A percentile compares a stretch with the other conserved stretches of the same genome.
Evolutionary conservation across 305 asterid genomes (phyloP).

Genomic region (Fraxinus baroniana): DNA sequence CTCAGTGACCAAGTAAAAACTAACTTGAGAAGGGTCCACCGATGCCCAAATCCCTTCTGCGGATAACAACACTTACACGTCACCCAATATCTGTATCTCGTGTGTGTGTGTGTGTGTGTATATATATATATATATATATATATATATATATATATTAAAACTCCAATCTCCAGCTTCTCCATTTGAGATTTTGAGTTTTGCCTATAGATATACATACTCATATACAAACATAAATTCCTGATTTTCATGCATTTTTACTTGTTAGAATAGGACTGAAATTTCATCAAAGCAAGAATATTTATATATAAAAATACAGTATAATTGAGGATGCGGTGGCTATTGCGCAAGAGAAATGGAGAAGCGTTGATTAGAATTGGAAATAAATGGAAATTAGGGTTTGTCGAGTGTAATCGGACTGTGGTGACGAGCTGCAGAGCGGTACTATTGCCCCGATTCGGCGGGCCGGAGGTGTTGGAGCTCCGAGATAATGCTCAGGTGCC

Average conservation of each 20-base stretch:
- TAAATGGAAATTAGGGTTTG: slow-evolving; percentile 21
- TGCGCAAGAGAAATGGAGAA: slow-evolving; percentile 1
- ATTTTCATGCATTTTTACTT: neutral
- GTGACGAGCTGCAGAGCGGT: slow-evolving; percentile 50
- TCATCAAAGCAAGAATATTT: too few species aligned
- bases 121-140: neutral
- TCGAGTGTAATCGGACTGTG: slow-evolving; percentile 26
- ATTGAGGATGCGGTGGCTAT: slow-evolving; percentile 9
- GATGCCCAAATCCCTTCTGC: neutral
- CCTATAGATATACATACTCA: neutral
- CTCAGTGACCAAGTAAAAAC: too few species aligned
- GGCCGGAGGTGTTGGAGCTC: slow-evolving; percentile 43
- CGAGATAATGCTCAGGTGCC: slow-evolving; percentile 45
- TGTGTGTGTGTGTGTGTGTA: neutral
- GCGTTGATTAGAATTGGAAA: slow-evolving; percentile 10
- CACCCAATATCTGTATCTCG: neutral
- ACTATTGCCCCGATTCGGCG: slow-evolving; percentile 50
- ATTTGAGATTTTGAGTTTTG: neutral
- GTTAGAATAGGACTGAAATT: neutral
- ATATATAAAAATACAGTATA: too few species aligned
- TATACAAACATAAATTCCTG: neutral
- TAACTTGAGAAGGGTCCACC: neutral
- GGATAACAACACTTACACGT: neutral
- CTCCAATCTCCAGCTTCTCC: neutral
- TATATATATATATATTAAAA: neutral